These are phyloP conservation scores for Selenicereus undatus DNA, from an alignment of 148 eudicot genomes.

Conservation along the genomic window DNA sequence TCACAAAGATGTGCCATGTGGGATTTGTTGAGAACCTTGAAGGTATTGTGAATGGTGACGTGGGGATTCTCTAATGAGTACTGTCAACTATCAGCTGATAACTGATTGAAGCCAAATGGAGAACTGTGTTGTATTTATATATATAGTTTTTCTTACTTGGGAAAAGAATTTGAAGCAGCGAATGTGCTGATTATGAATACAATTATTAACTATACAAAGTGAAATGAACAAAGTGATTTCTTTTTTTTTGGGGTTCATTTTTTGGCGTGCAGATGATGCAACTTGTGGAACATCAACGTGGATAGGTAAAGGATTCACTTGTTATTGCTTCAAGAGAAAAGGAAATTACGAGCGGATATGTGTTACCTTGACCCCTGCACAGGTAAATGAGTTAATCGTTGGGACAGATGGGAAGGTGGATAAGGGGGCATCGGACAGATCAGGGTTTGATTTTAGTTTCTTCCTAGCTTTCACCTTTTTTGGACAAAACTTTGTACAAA, in stretches of 20 bases:
- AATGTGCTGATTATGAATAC: not conserved
- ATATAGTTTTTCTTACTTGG: not conserved
- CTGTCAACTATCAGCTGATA: not conserved
- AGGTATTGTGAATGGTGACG: not conserved
- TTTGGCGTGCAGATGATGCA: conserved; percentile 51
- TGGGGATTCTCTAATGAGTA: not conserved
- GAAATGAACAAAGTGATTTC: too few relatives aligned
- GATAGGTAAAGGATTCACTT: conserved; percentile 68
- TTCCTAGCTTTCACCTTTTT: too few relatives aligned
- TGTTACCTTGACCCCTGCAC: conserved; percentile 56
- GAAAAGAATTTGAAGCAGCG: not conserved
- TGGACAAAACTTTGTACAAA: too few relatives aligned
- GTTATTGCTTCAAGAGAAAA: conserved; percentile 73
- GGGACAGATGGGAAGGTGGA: too few relatives aligned
- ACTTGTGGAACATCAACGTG: conserved; percentile 50
- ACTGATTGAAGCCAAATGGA: not conserved
- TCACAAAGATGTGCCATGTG: not conserved
- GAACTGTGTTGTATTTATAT: not conserved
- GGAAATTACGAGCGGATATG: conserved; percentile 49
- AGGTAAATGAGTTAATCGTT: conserved; percentile 35
- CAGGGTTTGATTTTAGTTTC: too few relatives aligned
- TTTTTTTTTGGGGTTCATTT: not conserved
- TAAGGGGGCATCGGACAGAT: not conserved
- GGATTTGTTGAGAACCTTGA: too few relatives aligned
- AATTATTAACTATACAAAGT: too few relatives aligned